Evolutionary conservation across 2,329 filamentous ascomycete species (phyloP), one percentile per base, ranked within the genome.

Genomic region (Trichoderma aggressivum): DNA sequence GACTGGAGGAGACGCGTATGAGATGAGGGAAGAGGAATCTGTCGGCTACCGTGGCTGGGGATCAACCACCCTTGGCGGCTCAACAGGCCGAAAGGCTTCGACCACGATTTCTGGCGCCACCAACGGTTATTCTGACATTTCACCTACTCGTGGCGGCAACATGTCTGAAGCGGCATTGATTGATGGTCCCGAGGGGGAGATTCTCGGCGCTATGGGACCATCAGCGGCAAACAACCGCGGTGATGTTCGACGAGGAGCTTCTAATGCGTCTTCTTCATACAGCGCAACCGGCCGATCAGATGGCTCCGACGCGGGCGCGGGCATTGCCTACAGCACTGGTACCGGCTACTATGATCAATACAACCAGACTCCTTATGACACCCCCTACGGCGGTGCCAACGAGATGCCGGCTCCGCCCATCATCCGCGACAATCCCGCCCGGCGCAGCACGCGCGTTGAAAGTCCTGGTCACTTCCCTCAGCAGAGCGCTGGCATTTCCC

Each of bases 41-140:
- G 88, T 89, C 2, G 95, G 95, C 61, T 99, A 99, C 83, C 91
- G 96, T 75, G 96, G 96, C 75, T 99, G 96, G 96, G 95, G 95
- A 70, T 92, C 91, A 65, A 94, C 92, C 3, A 91, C 91, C 0
- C 82, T 86, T 21, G 87, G 83, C 5, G 89, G 90, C 32, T 90
- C 89, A 21, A 92, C 89, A 36, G 91, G 91, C 70, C 90, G 94
- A 75, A 97, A 98, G 81, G 89, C 92, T 30, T 97, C 94, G 3
- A 98, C 94, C 16, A 97, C 94, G 32, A 86, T 98, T 77, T 97
- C 94, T 14, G 93, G 93, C 75, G 92, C 93, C 73, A 84, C 84
- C 76, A 89, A 88, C 75, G 88, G 89, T 28, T 89, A 93, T 79
- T 97, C 94, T 5, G 94, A 97, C 75, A 86, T 87, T 72, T 88